Evolutionary conservation across 352 stramenopile genomes (phyloP).

Genomic region (Globisporangium barbulae): DNA sequence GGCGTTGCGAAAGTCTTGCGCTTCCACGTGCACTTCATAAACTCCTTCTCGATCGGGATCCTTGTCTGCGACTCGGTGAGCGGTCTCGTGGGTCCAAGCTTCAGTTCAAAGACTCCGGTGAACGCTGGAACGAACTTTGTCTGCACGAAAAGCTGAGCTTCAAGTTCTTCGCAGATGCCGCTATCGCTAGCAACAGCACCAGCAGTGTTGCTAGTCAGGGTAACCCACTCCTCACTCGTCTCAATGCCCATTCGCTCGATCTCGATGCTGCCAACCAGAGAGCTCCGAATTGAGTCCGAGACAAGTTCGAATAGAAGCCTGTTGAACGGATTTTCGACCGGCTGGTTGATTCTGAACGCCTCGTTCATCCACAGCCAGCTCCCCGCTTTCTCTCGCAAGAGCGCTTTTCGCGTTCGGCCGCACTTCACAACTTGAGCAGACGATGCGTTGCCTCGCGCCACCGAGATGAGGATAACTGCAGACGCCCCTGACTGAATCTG

Average conservation of each 20-base stretch:
- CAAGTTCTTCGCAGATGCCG: not conserved
- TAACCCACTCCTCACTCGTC: conserved; percentile 8
- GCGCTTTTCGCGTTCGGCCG: conserved; percentile 9
- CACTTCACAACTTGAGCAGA: not conserved
- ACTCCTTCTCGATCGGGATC: conserved; percentile 6
- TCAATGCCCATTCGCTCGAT: not conserved
- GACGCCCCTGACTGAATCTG: conserved; percentile 7
- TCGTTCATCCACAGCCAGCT: conserved; percentile 32
- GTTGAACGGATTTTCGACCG: not conserved
- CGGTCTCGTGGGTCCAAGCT: not conserved
- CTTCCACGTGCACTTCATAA: conserved; percentile 11
- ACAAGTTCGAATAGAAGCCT: conserved; percentile 8
- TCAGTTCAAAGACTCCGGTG: conserved; percentile 9
- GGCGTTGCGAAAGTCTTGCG: conserved; percentile 4
- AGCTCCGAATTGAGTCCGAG: not conserved
- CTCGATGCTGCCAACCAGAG: not conserved
- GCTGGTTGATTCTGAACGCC: conserved; percentile 12
- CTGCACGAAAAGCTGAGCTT: conserved; percentile 3
- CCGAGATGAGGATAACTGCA: conserved; percentile 15
- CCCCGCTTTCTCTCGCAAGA: not conserved
- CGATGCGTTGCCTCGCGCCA: not conserved
- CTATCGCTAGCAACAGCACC: not conserved
- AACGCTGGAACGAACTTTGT: not conserved
- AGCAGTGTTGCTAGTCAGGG: not conserved
- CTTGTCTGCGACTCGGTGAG: not conserved